Conservation (phyloP, 371 early-diverging fungal species). For the Chytridium lagenaria region DNA sequence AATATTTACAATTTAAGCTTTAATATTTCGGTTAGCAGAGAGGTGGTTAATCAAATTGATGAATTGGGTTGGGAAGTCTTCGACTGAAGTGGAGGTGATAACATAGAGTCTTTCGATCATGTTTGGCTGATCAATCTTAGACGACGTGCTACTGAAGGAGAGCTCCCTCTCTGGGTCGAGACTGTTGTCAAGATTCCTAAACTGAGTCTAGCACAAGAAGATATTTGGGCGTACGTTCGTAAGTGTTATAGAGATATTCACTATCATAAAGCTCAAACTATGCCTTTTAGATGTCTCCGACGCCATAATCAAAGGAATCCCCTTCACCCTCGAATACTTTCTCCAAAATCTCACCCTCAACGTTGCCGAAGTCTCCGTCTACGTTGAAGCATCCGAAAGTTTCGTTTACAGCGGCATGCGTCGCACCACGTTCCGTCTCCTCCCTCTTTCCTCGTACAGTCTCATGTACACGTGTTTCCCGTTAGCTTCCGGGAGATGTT, state of each 20-base stretch:
- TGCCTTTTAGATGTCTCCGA: constrained; percentile 59
- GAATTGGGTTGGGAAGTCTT: not conserved
- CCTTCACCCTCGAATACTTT: constrained; percentile 66
- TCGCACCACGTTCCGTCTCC: constrained; percentile 48
- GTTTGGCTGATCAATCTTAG: not conserved
- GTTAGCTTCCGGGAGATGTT: constrained; percentile 25
- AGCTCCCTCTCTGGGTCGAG: constrained; percentile 29
- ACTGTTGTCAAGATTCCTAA: constrained; percentile 31
- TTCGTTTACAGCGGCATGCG: constrained; percentile 71
- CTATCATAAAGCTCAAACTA: not conserved
- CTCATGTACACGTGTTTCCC: constrained; percentile 39
- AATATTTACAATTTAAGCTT: constrained; percentile 1
- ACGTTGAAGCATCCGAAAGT: constrained; percentile 72
- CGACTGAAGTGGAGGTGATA: not conserved
- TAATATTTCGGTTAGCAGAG: constrained; percentile 7
- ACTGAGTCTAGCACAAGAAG: constrained; percentile 20
- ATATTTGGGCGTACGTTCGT: constrained; percentile 29
- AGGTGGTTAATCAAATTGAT: constrained; percentile 3
- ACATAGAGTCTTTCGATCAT: constrained; percentile 19
- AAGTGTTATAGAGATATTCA: not conserved
- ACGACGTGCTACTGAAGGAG: constrained; percentile 2
- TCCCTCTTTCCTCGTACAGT: constrained; percentile 55
- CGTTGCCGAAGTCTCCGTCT: constrained; percentile 61
- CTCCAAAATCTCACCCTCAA: constrained; percentile 68
- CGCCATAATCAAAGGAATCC: constrained; percentile 60